Conservation (phyloP, 2,329 filamentous ascomycete genomes). For the Colletotrichum scovillei region DNA sequence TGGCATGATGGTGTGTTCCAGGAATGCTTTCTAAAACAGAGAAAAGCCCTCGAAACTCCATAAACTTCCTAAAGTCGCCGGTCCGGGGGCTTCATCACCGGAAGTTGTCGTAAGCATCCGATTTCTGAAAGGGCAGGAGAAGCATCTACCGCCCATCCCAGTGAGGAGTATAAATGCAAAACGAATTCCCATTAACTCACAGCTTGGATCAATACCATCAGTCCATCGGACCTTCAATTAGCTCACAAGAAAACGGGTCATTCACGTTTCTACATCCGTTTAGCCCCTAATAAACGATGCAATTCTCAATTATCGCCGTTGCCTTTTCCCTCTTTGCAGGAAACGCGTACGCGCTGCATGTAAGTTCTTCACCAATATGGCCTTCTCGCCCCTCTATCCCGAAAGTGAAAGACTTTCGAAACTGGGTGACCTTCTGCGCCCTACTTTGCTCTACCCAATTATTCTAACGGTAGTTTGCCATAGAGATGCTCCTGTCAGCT, state of each 20-base stretch:
- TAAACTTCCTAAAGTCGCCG: neutral
- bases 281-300: accelerated
- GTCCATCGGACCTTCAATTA: no score
- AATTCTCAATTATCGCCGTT: neutral
- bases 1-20: neutral
- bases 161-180: neutral
- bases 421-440: neutral
- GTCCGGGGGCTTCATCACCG: neutral
- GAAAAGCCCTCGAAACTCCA: neutral
- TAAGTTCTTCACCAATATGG: neutral
- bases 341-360: neutral
- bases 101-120: neutral
- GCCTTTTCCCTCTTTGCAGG: neutral
- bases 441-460: neutral
- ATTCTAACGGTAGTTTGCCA: neutral
- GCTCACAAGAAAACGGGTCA: no score
- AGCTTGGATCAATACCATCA: no score
- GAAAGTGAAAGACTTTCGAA: neutral
- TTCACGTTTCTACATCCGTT: accelerated
- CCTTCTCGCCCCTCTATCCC: neutral
- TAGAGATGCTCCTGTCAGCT: neutral
- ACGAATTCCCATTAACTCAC: accelerated
- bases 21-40: neutral
- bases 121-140: neutral
- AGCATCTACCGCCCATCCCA: no score